phyloP scores from a whole-genome alignment of 768 basidiomycete species.

The Macrocybe gigantea region DNA sequence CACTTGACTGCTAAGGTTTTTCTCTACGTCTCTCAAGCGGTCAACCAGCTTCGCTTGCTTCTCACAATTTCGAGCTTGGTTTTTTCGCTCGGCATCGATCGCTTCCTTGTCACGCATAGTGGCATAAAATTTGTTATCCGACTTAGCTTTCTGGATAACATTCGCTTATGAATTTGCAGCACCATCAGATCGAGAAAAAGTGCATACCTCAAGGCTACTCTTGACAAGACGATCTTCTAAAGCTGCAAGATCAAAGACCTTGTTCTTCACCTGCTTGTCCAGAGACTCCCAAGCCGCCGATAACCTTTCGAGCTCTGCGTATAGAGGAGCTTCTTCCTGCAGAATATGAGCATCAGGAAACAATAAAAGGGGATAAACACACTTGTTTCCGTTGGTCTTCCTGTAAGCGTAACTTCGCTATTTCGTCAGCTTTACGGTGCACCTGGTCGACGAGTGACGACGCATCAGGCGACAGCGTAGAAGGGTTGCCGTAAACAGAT shows the following conservation, averaged over 20 bases:
- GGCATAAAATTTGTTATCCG: conserved; percentile 91
- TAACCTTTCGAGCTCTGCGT: conserved; percentile 79
- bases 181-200: conserved; percentile 14
- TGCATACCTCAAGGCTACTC: conserved; percentile 68
- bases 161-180: neutral
- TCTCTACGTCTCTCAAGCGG: conserved; percentile 56
- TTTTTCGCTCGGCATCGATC: conserved; percentile 70
- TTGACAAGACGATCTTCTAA: conserved; percentile 72
- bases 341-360: conserved; percentile 3
- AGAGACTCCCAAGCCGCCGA: conserved; percentile 84
- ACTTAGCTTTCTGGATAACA: conserved; percentile 77
- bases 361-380: conserved; percentile 12
- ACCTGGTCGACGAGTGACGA: conserved; percentile 48
- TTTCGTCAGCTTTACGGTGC: conserved; percentile 61
- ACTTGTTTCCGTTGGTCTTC: conserved; percentile 64
- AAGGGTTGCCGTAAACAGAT: conserved; percentile 53
- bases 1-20: conserved; percentile 49
- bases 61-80: conserved; percentile 40
- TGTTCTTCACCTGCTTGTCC: conserved; percentile 75
- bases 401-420: conserved; percentile 55
- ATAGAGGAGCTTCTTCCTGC: conserved; percentile 72
- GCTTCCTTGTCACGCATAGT: conserved; percentile 89
- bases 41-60: conserved; percentile 57
- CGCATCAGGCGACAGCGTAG: conserved; percentile 44
- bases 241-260: conserved; percentile 73